Evolutionary conservation across 805 yeast genomes (phyloP).

Genomic region (Komagataella kurtzmanii): DNA sequence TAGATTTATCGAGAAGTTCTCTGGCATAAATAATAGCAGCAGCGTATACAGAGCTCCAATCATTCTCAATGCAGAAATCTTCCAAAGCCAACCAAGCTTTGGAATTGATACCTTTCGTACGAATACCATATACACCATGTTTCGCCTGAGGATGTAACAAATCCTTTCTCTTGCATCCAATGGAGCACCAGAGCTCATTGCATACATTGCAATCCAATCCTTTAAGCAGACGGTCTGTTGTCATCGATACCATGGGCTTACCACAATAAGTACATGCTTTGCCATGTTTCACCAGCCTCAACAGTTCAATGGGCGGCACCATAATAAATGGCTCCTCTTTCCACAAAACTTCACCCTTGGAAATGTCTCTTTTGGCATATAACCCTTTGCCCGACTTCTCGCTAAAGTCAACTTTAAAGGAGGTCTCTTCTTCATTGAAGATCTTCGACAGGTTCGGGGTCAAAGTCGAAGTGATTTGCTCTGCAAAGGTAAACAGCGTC

Average conservation of each 20-base stretch:
- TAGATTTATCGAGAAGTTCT: conserved; percentile 26
- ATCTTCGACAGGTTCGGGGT: conserved; percentile 30
- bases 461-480: conserved; percentile 34
- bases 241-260: conserved; percentile 24
- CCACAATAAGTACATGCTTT: conserved; percentile 70
- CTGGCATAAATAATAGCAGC: conserved; percentile 43
- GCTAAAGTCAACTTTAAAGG: background rate
- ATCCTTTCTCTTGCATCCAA: conserved; percentile 38
- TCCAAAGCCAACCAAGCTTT: conserved; percentile 42
- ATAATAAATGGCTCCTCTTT: conserved; percentile 41
- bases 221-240: conserved; percentile 18
- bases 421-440: conserved; percentile 19
- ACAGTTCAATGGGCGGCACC: conserved; percentile 56
- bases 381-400: conserved; percentile 45
- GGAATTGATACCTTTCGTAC: conserved; percentile 21
- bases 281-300: conserved; percentile 42
- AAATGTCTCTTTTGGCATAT: conserved; percentile 32
- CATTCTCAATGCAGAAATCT: conserved; percentile 46
- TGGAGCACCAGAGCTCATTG: conserved; percentile 58
- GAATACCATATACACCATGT: conserved; percentile 30
- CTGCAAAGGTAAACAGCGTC: conserved; percentile 32
- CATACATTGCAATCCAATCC: conserved; percentile 60
- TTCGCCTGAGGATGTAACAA: conserved; percentile 39
- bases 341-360: conserved; percentile 37
- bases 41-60: conserved; percentile 60